Evolutionary conservation across 306 rosid genomes (phyloP), one percentile per base, ranked within the genome.

Genomic region (Dryas alaskensis): DNA sequence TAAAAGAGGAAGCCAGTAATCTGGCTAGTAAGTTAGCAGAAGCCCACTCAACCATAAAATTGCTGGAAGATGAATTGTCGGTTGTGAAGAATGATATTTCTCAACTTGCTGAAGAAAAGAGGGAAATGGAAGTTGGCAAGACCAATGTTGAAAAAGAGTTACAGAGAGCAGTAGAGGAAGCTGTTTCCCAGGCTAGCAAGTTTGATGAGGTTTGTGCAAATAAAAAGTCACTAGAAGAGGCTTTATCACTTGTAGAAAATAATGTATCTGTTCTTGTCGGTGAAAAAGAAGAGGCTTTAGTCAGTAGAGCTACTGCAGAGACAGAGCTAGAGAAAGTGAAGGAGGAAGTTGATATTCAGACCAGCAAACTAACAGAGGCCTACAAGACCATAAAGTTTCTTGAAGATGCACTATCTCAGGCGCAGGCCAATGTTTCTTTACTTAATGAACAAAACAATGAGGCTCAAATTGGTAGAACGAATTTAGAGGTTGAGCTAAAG

Each of bases 211-310:
- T 77, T 66, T 79, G 54, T 48, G 83, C 66, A 60, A 73, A 84
- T 31, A 86, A 69, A 53, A 80, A 78, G 79, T 81, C 88, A 31
- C 91, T 88, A 68, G 87, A 90, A 83, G 95, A 88, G 69, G 84
- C 92, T 11, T 86, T 94, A 48, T 88, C 85, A 52, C 83, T 71
- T 60, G 96, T 90, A 59, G 92, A 88, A 82, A 83, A 88, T 60
- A 86, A 84, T 65, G 51, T 88, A 58, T 74, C 83, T 59, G 60
- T 72, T 73, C 85, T 88, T 73, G 76, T 86, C 54, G 45, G 63
- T 74, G 97, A 89, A 77, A 94, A 87, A 71, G 95, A 94, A 84
- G 82, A 84, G 76, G 92, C 86, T 80, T 80, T 86, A 81, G 74
- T 66, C 39, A 65, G 86, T 78, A 88, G 80, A 83, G 85, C 73